Conservation (phyloP, 2,329 filamentous ascomycete species). For the Pseudogymnoascus destructans region DNA sequence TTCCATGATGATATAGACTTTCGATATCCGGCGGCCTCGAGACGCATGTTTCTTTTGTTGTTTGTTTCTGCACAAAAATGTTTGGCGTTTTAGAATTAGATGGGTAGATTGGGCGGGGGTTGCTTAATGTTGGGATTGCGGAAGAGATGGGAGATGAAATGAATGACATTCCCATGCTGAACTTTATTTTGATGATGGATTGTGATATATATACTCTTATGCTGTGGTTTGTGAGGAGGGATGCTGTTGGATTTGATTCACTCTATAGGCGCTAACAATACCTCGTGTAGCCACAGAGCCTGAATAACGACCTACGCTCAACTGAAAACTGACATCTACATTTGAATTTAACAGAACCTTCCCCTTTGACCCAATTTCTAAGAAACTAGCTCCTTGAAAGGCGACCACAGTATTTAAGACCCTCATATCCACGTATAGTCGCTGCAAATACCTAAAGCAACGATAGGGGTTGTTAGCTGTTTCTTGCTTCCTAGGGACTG, state of each 20-base stretch:
- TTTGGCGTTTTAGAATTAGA: slow-evolving; percentile 8
- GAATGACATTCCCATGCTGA: slow-evolving; percentile 2
- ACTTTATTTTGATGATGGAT: background rate
- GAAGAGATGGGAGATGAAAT: background rate
- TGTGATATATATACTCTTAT: background rate
- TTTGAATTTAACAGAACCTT: background rate
- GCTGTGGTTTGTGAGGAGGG: background rate
- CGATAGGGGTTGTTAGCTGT: background rate
- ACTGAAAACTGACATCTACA: too few species aligned
- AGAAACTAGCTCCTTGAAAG: background rate
- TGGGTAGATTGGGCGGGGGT: background rate
- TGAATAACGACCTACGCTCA: background rate
- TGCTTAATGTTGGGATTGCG: background rate
- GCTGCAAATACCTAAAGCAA: too few species aligned
- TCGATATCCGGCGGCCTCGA: slow-evolving; percentile 8
- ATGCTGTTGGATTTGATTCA: background rate
- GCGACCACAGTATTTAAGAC: too few species aligned
- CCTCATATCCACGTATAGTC: too few species aligned
- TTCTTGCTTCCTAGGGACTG: background rate
- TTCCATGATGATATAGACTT: slow-evolving; percentile 8
- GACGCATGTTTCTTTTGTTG: slow-evolving; percentile 4
- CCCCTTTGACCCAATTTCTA: background rate
- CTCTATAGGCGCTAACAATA: background rate
- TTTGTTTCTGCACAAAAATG: background rate
- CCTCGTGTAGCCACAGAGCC: background rate